Evolutionary conservation across 805 yeast species (phyloP).

Genomic region (Candida lessepsii): DNA sequence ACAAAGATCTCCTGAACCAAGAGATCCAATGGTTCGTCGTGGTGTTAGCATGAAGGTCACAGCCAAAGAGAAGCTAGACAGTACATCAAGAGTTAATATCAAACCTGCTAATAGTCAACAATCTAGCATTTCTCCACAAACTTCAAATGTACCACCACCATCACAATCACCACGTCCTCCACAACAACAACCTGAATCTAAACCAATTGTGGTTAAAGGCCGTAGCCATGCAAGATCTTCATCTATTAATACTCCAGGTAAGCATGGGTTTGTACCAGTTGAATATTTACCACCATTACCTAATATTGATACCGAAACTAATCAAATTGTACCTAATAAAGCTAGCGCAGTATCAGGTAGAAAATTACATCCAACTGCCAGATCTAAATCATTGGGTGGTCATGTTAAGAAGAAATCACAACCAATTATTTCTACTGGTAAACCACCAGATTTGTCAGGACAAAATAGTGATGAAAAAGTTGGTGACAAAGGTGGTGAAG

Average conservation of each 20-base stretch:
- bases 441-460: conserved; percentile 22
- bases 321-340: conserved; percentile 17
- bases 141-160: conserved; percentile 6
- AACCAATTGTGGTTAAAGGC: conserved; percentile 17
- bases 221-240: conserved; percentile 31
- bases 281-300: conserved; percentile 47
- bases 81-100: conserved; percentile 11
- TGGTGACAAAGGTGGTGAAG: conserved; percentile 22
- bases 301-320: conserved; percentile 31
- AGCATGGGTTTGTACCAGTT: conserved; percentile 43
- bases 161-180: conserved; percentile 12
- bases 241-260: conserved; percentile 22
- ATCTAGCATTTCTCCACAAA: conserved; percentile 1
- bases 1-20: conserved; percentile 15
- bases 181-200: neutral
- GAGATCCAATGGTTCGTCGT: conserved; percentile 52
- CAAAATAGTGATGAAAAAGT: conserved; percentile 47
- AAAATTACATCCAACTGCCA: conserved; percentile 73
- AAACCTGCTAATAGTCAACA: conserved; percentile 1
- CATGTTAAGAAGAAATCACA: conserved; percentile 60
- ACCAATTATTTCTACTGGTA: conserved; percentile 35
- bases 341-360: conserved; percentile 15
- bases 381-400: conserved; percentile 82
- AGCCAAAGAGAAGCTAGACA: conserved; percentile 46
- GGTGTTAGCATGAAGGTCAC: conserved; percentile 64